Base-by-base conservation (phyloP, 768 basidiomycete genomes). In the Pulveroboletus sp. region DNA sequence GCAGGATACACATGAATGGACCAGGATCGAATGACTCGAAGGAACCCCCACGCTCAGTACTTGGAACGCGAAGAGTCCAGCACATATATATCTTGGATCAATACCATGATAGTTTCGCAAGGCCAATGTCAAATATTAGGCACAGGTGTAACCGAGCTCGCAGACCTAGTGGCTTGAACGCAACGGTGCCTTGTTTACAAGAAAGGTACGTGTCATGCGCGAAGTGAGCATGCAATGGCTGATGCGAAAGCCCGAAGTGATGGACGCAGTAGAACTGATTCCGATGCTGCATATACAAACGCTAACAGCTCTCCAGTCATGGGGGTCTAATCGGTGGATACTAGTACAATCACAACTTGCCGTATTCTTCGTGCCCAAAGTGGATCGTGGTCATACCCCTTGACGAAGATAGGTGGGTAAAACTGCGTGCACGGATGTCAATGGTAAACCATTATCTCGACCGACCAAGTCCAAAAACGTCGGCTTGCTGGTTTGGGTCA, bases 41-140 rank as follows among this genome's bases (percentile, higher is more conserved):
- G 67, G 83, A 89, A 7, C 81, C 78, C 15, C 86, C 91, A 32
- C 90, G 72, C 67, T 93, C 89, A 33, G 78, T 75, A 0, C 77
- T 77, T 6, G 87, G 78, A 26, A 94, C 84, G 81, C 81, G 48
- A 94, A 78, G 6, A 88, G 81, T 6, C 91, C 91, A 31, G 85
- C 81, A 46, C 84, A 84, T 81, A 55, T 35, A 7, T 13, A 21
- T 32, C 26, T 35, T 27, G 13, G 18, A 10, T 61, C 13, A 52
- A 45, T 33, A 18, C 17, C n/a, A 36, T 4, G 40, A 35, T 28
- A 31, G 6, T 39, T 51, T 5, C 14, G 7, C 14, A 27, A 32
- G 7, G 35, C 6, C 5, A 27, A 35, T 13, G 27, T 10, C 30
- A 17, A 24, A 32, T 9, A 27, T 15, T 11, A 17, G 31, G 59